phyloP scores from a whole-genome alignment of 164 flowering plant species.

The Piper betle region DNA sequence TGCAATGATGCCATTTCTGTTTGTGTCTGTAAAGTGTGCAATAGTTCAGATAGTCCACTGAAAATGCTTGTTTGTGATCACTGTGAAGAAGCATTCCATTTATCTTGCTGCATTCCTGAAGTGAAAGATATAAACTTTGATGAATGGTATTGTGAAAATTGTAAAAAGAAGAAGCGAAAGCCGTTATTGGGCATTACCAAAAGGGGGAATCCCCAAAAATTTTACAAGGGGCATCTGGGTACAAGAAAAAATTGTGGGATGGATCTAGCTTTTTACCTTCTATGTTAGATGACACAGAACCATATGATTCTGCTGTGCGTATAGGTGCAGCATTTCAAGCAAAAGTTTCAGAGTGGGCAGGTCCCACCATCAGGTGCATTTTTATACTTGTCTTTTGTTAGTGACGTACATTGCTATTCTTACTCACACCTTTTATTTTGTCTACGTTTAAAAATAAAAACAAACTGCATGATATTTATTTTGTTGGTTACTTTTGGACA shows the following conservation, averaged over 20 bases:
- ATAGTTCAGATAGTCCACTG: conserved; percentile 1
- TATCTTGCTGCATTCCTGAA: conserved; percentile 9
- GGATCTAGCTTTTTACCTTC: conserved; percentile 25
- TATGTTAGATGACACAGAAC: conserved; percentile 53
- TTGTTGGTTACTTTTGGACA: neutral
- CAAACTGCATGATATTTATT: neutral
- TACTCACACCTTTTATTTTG: neutral
- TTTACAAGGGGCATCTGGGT: conserved; percentile 12
- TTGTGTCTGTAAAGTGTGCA: conserved; percentile 21
- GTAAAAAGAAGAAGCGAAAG: conserved; percentile 7
- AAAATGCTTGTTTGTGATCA: conserved; percentile 12
- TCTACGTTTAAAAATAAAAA: neutral
- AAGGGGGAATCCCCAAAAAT: conserved; percentile 10
- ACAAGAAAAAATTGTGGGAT: conserved; percentile 15
- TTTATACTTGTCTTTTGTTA: neutral
- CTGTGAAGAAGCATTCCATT: conserved; percentile 10
- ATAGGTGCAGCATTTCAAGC: conserved; percentile 81
- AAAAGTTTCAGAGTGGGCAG: conserved; percentile 67
- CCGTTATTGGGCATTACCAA: conserved; percentile 16
- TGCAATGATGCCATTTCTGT: conserved; percentile 11
- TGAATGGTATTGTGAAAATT: conserved; percentile 8
- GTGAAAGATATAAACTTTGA: conserved; percentile 6
- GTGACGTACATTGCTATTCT: neutral
- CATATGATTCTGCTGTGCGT: conserved; percentile 52
- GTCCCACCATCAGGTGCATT: conserved; percentile 49